Percentiles rank a stretch among this genome's conserved stretches.
phyloP scores from a whole-genome alignment of 2,329 filamentous ascomycete genomes.

The Colletotrichum paranaense region DNA sequence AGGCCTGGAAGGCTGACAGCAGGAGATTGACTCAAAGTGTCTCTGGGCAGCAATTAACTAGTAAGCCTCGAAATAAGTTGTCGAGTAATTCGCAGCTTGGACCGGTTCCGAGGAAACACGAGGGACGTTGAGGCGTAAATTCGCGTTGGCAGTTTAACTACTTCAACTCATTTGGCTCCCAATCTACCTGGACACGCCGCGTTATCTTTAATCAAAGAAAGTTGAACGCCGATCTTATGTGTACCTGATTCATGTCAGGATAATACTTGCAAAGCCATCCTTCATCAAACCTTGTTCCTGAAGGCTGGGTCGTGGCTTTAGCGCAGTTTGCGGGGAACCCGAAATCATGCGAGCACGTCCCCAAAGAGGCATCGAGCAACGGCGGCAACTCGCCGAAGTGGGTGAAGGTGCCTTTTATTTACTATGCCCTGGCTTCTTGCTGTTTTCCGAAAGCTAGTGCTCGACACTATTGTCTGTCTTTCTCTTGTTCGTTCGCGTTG shows the following conservation, averaged over 20 bases:
- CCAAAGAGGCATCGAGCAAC: neutral
- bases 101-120: neutral
- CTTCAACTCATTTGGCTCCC: neutral
- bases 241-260: slow-evolving; percentile 4
- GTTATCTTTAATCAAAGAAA: neutral
- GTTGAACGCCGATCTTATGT: neutral
- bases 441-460: neutral
- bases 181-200: neutral
- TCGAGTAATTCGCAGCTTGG: neutral
- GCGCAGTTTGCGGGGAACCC: neutral
- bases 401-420: neutral
- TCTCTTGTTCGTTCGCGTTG: neutral
- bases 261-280: neutral
- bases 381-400: neutral
- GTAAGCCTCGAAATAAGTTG: neutral
- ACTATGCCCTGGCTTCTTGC: neutral
- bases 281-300: neutral
- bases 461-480: neutral
- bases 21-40: neutral
- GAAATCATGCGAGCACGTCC: neutral
- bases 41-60: neutral
- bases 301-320: neutral
- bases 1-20: neutral
- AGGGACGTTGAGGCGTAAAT: neutral
- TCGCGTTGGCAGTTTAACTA: neutral